Evolutionary conservation across 2,329 filamentous ascomycete genomes (phyloP).

Genomic region (Exutisphaerella laricina): DNA sequence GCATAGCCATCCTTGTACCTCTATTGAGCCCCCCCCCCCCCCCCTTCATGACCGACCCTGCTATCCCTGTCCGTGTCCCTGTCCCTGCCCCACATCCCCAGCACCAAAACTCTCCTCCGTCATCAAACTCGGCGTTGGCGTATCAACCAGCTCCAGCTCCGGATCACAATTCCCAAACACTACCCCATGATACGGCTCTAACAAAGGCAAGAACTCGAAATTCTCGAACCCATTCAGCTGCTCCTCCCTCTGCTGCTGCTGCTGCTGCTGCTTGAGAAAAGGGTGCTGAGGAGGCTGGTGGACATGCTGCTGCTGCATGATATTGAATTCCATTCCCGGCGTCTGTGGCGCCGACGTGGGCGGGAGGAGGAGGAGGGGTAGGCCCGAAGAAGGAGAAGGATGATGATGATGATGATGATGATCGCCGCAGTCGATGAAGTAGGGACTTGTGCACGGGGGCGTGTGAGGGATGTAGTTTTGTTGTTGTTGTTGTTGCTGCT

Average conservation of each 20-base stretch:
- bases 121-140: constrained; percentile 29
- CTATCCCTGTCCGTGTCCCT: neutral
- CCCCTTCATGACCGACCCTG: neutral
- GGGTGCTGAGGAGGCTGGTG: neutral
- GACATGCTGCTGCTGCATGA: constrained; percentile 1
- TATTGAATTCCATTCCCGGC: constrained; percentile 4
- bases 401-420: constrained; percentile 3
- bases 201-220: constrained; percentile 15
- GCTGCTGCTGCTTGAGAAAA: neutral
- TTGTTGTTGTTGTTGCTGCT: neutral
- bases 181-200: constrained; percentile 8
- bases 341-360: neutral
- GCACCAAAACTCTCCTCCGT: constrained; percentile 20
- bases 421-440: constrained; percentile 19
- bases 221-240: neutral
- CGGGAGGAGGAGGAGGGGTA: neutral
- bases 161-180: constrained; percentile 20
- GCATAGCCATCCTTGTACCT: neutral
- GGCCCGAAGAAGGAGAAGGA: constrained; percentile 14
- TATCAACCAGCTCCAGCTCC: constrained; percentile 21
- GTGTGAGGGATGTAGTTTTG: constrained; percentile 1
- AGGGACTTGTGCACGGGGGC: constrained; percentile 17
- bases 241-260: neutral
- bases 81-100: neutral
- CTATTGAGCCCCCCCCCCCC: neutral